Evolutionary conservation across 768 basidiomycete species (phyloP).

Genomic region (Serendipita sp.): DNA sequence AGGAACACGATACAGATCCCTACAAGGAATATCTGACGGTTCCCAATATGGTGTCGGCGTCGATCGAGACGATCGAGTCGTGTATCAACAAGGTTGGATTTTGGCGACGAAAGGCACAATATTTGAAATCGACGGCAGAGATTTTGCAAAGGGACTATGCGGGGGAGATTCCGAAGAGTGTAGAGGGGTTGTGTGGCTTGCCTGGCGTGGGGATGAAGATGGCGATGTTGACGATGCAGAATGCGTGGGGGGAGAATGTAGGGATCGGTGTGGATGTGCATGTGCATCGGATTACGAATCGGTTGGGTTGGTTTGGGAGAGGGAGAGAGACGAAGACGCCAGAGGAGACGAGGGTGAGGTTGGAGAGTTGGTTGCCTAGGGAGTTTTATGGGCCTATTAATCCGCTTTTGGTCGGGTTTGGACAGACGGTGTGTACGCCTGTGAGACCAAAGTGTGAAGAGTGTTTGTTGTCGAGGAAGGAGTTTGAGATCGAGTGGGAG

Average conservation of each 20-base stretch:
- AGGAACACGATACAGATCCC: not conserved
- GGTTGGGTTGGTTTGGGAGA: slow-evolving; percentile 51
- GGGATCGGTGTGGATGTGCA: slow-evolving; percentile 96
- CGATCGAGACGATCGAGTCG: not conserved
- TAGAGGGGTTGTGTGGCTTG: slow-evolving; percentile 73
- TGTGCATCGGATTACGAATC: slow-evolving; percentile 87
- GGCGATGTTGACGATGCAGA: slow-evolving; percentile 74
- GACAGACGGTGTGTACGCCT: slow-evolving; percentile 28
- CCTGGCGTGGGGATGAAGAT: slow-evolving; percentile 94
- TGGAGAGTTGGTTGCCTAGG: slow-evolving; percentile 71
- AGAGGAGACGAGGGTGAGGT: slow-evolving; percentile 79
- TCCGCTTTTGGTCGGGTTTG: slow-evolving; percentile 67
- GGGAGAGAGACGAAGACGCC: slow-evolving; percentile 65
- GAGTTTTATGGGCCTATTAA: slow-evolving; percentile 64
- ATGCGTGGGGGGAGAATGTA: slow-evolving; percentile 61
- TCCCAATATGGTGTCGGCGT: slow-evolving; percentile 47
- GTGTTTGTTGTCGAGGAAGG: not conserved
- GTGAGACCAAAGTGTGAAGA: slow-evolving; percentile 2
- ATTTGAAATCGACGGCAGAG: slow-evolving; percentile 57
- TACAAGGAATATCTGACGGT: slow-evolving; percentile 61
- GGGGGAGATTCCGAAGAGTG: slow-evolving; percentile 77
- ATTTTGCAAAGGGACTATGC: slow-evolving; percentile 53
- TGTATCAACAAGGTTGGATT: slow-evolving; percentile 83
- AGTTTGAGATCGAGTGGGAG: not conserved
- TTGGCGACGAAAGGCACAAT: slow-evolving; percentile 79